Evolutionary conservation across 2,329 filamentous ascomycete genomes (phyloP).

Genomic region (Stachybotrys elegans): DNA sequence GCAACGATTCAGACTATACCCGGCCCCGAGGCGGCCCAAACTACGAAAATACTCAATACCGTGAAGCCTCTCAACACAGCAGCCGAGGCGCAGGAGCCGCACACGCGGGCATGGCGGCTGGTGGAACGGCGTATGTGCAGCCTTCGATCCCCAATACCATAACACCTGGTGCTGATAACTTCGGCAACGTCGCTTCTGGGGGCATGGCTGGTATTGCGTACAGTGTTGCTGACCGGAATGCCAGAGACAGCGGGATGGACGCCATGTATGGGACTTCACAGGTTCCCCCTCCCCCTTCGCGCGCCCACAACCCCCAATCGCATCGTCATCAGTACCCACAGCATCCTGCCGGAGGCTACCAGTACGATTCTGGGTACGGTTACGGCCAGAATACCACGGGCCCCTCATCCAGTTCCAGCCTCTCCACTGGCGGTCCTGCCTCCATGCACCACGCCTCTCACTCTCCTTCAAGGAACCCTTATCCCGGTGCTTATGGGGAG

Average conservation of each 20-base stretch:
- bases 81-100: slow-evolving; percentile 8
- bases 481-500: slow-evolving; percentile 35
- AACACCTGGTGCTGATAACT: slow-evolving; percentile 64
- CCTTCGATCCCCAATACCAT: slow-evolving; percentile 26
- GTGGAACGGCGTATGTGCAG: slow-evolving; percentile 17
- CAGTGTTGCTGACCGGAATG: slow-evolving; percentile 59
- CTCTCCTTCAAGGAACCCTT: slow-evolving; percentile 45
- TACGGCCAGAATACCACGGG: slow-evolving; percentile 21
- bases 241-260: slow-evolving; percentile 60
- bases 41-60: not conserved
- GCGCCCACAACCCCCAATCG: slow-evolving; percentile 18
- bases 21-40: not conserved
- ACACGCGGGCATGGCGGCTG: slow-evolving; percentile 13
- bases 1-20: not conserved
- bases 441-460: slow-evolving; percentile 26
- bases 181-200: slow-evolving; percentile 55
- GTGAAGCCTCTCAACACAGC: slow-evolving; percentile 13
- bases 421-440: slow-evolving; percentile 32
- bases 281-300: slow-evolving; percentile 31
- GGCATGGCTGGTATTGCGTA: slow-evolving; percentile 65
- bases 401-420: slow-evolving; percentile 37
- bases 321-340: slow-evolving; percentile 13
- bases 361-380: slow-evolving; percentile 13
- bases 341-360: slow-evolving; percentile 7
- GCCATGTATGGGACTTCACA: slow-evolving; percentile 43